phyloP scores from a whole-genome alignment of 805 yeast genomes.

The Starmerella powellii region DNA sequence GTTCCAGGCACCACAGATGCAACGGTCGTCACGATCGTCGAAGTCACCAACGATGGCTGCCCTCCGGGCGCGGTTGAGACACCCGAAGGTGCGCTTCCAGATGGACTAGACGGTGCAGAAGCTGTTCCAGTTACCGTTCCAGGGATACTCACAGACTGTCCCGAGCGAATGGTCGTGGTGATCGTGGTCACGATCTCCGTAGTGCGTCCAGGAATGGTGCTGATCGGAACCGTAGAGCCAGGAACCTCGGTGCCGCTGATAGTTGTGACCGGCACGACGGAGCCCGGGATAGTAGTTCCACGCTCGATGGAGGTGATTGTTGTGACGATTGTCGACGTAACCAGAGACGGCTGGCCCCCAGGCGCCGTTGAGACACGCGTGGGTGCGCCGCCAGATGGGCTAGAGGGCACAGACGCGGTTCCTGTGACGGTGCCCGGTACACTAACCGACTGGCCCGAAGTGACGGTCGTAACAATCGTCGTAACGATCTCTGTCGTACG shows the following conservation, averaged over 20 bases:
- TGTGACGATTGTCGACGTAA: conserved; percentile 9
- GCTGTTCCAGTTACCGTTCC: conserved; percentile 4
- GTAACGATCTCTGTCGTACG: conserved; percentile 10
- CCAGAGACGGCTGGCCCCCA: background rate
- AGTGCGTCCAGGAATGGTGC: background rate
- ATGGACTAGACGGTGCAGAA: background rate
- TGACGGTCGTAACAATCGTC: conserved; percentile 7
- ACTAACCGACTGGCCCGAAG: background rate
- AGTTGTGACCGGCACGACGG: conserved; percentile 10
- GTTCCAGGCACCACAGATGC: conserved; percentile 16
- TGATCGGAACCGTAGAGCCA: conserved; percentile 13
- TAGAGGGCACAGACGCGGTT: too few relatives aligned
- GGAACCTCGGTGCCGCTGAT: conserved; percentile 14
- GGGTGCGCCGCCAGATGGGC: too few relatives aligned
- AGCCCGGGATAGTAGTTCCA: conserved; percentile 20
- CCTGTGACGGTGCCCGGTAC: too few relatives aligned
- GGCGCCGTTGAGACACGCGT: background rate
- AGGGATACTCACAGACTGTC: conserved; percentile 1
- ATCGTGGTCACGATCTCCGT: conserved; percentile 12
- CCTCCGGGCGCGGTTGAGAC: background rate
- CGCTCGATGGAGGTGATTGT: conserved; percentile 14
- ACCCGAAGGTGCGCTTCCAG: background rate
- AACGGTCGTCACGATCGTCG: conserved; percentile 12
- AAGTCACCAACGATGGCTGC: conserved; percentile 14
- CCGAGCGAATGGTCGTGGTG: conserved; percentile 5